These are phyloP conservation scores for Aristolochia californica DNA, from an alignment of 164 flowering plant species.

Conservation along the genomic window DNA sequence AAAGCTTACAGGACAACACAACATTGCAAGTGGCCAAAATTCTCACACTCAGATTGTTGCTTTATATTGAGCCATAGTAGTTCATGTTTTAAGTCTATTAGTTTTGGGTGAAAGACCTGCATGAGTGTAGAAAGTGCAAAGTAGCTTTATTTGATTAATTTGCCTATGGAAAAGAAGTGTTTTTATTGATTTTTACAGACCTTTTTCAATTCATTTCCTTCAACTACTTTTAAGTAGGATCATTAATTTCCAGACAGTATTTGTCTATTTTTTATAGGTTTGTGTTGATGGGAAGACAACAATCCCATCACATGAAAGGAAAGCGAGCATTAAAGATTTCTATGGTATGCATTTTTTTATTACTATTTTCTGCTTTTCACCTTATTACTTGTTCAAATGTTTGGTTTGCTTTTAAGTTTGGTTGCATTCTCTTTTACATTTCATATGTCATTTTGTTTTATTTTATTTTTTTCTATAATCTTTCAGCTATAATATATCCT, in stretches of 20 bases:
- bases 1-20: no score
- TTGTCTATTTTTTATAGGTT: conserved; percentile 3
- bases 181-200: not conserved
- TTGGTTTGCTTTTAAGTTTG: not conserved
- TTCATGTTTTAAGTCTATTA: no score
- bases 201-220: not conserved
- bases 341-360: not conserved
- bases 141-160: not conserved
- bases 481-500: conserved; percentile 73
- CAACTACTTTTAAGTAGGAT: no score
- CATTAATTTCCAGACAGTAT: no score
- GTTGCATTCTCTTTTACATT: not conserved
- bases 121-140: no score
- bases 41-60: no score
- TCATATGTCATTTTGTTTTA: not conserved
- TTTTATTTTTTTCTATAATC: not conserved
- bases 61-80: no score
- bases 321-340: conserved; percentile 6
- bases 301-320: conserved; percentile 6
- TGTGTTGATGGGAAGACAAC: conserved; percentile 5
- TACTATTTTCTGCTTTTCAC: not conserved
- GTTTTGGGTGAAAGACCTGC: no score
- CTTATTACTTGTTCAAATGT: no score
- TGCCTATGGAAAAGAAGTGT: not conserved
- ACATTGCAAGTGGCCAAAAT: no score